Evolutionary conservation across 108 stramenopile species (phyloP), one percentile per base, ranked within the genome.

Genomic region (Heterococcus sp.): DNA sequence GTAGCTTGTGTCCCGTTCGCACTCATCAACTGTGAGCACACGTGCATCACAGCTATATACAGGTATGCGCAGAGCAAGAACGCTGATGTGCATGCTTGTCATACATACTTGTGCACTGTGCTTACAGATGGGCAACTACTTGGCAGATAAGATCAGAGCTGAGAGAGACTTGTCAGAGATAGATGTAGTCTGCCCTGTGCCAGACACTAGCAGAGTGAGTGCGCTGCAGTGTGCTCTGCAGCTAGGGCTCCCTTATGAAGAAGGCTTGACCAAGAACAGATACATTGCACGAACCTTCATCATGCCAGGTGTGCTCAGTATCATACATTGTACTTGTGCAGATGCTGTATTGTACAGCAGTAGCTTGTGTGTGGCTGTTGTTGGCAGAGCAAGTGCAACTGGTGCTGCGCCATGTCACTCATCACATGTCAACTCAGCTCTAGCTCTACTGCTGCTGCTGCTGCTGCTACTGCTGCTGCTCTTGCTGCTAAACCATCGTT

Each of bases 281-380:
- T 98, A 98, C 86, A 96, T 98, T 80, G 97, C 94, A 32, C 80
- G 97, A 32, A 98, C 97, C 3, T 98, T 98, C 86, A 98, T 98
- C 85, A 96, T 96, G 97, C 97, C 97, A 34, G 97, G 95, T 1
- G 21, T 21, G 58, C 58, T 63, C 58, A 63, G 14, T 21, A 21
- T 63, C 21, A 63, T 63, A 21, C 21, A 63, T 63, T 63, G 14
- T 14, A 63, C 58, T 21, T 26, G 21, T 14, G 14, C 21, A 63
- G 21, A 63, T 63, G 21, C 21, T 21, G 14, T 21, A 26, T 63
- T 21, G 58, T 63, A 14, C 58, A n/a, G n/a, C n/a, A n/a, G n/a
- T n/a, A n/a, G n/a, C n/a, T n/a, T n/a, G n/a, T n/a, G n/a, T n/a
- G n/a, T n/a, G n/a, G n/a, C n/a, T n/a, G n/a, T n/a, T n/a, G n/a